A percentile compares a stretch with the other conserved stretches of the same genome.
These are phyloP conservation scores for Nakaseomyces bracarensis DNA, from an alignment of 1,139 yeast genomes.

Conservation along the genomic window DNA sequence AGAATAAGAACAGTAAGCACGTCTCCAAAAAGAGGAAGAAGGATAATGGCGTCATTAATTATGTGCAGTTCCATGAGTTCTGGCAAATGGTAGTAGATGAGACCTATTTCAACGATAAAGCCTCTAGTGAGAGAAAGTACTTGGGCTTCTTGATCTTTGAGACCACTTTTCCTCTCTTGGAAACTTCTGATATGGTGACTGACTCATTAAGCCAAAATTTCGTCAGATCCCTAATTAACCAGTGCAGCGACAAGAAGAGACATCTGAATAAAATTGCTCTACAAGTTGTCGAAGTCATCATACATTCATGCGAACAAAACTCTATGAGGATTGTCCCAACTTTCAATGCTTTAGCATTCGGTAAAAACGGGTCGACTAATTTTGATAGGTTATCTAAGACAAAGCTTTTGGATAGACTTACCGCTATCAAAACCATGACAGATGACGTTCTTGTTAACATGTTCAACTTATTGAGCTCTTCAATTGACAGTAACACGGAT, in stretches of 20 bases:
- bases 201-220: slow-evolving; percentile 60
- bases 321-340: slow-evolving; percentile 42
- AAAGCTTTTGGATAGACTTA: slow-evolving; percentile 52
- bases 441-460: slow-evolving; percentile 28
- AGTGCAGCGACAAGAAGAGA: slow-evolving; percentile 59
- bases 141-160: slow-evolving; percentile 76
- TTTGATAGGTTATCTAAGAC: slow-evolving; percentile 76
- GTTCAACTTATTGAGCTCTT: slow-evolving; percentile 12
- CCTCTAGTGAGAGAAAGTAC: slow-evolving; percentile 80
- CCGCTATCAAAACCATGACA: slow-evolving; percentile 29
- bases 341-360: slow-evolving; percentile 42
- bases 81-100: slow-evolving; percentile 80
- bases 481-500: slow-evolving; percentile 8
- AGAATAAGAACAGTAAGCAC: slow-evolving; percentile 27
- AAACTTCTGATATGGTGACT: slow-evolving; percentile 30
- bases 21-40: slow-evolving; percentile 34
- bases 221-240: slow-evolving; percentile 69
- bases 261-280: slow-evolving; percentile 60
- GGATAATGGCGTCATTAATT: slow-evolving; percentile 32
- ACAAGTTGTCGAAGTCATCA: slow-evolving; percentile 40
- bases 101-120: slow-evolving; percentile 60
- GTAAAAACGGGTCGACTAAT: slow-evolving; percentile 50
- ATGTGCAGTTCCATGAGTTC: slow-evolving; percentile 52
- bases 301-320: slow-evolving; percentile 31
- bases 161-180: slow-evolving; percentile 37